Base-by-base conservation (phyloP, 495 filamentous ascomycete genomes). In the Letharia columbiana region DNA sequence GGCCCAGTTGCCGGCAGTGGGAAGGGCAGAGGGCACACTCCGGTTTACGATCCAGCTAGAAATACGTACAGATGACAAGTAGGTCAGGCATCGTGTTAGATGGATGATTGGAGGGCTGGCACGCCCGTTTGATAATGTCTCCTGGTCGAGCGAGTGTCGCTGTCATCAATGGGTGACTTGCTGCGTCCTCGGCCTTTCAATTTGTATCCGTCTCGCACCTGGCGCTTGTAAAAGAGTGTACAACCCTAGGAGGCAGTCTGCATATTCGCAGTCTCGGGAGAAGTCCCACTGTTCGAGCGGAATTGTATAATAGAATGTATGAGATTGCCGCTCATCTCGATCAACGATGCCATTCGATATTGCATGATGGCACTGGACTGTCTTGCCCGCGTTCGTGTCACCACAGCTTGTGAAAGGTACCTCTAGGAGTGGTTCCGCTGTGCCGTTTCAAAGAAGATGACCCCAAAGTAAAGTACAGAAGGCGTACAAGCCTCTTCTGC, bases 11-110 rank as follows among this genome's bases (percentile, higher is more conserved):
- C 6, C 54, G 15, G 54, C 33, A 57, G 17, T 3, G 54, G 33
- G 31, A 57, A 35, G 31, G 54, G 54, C 33, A 57, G 54, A 20
- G 54, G 33, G 31, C 54, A 37, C 7, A 37, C 54, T 37, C 13
- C 31, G 1, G 79, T 78, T 49, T 81, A 81, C 71, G 79, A 81
- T 65, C 75, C 79, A 33, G 79, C 80, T 70, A 72, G 79, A 58
- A 79, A 81, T 71, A 75, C 72, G 61, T 74, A 71, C 31, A 54
- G 75, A 11, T 75, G 33, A 57, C 31, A 1, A 20, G 33, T 10
- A 57, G 54, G 33, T 57, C 33, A 57, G 6, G 31, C 33, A 10
- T 20, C 4, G 17, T 57, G 12, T 57, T 20, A 11, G 31, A 57
- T 20, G 33, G 31, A 37, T 57, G 54, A 8, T 37, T 57, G 33